These are phyloP conservation scores for Aureobasidium leucospermi DNA, from an alignment of 2,329 filamentous ascomycete genomes.

Conservation along the genomic window DNA sequence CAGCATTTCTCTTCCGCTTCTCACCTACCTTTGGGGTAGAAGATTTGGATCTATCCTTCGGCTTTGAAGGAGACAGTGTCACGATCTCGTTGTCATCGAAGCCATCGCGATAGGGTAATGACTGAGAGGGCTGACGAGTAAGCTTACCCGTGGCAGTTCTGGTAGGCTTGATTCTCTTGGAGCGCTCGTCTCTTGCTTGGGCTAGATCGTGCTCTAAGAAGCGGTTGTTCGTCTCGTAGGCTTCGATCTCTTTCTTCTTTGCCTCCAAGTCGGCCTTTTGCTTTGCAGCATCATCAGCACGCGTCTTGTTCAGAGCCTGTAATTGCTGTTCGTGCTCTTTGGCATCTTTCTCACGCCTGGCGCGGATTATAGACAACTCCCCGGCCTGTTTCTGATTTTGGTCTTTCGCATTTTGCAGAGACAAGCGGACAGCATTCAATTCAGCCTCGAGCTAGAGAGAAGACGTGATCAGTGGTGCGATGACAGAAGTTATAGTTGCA, in stretches of 20 bases:
- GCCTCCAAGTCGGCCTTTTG: conserved; percentile 58
- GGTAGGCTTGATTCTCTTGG: conserved; percentile 37
- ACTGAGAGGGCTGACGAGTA: conserved; percentile 52
- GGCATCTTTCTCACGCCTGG: conserved; percentile 56
- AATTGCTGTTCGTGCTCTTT: conserved; percentile 59
- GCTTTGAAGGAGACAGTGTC: conserved; percentile 48
- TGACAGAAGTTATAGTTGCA: background rate
- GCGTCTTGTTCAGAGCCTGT: conserved; percentile 53
- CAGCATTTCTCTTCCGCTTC: conserved; percentile 60
- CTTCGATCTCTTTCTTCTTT: conserved; percentile 57
- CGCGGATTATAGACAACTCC: conserved; percentile 67
- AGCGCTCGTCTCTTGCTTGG: conserved; percentile 39
- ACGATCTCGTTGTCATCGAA: conserved; percentile 63
- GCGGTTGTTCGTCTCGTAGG: conserved; percentile 59
- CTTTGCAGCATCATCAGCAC: conserved; percentile 56
- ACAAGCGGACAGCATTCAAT: conserved; percentile 30
- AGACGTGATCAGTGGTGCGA: background rate
- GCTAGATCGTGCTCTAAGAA: conserved; percentile 70
- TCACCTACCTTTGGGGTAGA: conserved; percentile 54
- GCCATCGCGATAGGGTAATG: conserved; percentile 60
- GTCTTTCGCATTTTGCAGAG: conserved; percentile 36
- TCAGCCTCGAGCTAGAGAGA: conserved; percentile 36
- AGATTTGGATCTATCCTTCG: conserved; percentile 40
- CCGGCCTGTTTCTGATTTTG: conserved; percentile 58
- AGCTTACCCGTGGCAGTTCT: conserved; percentile 24